Evolutionary conservation across 2,329 filamentous ascomycete genomes (phyloP).

Genomic region (Cladosporium colombiae): DNA sequence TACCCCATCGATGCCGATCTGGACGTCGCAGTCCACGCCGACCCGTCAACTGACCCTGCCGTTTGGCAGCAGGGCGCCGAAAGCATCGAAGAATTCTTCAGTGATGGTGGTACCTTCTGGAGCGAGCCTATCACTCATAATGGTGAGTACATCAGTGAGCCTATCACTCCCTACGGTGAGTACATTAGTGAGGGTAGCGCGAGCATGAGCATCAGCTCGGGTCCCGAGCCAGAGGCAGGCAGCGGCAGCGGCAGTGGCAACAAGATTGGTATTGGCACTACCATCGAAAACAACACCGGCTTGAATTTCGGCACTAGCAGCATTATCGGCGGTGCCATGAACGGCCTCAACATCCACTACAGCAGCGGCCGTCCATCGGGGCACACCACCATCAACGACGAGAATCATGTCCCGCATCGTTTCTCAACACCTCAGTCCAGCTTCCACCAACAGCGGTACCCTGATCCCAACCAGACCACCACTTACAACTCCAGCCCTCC

Average conservation of each 20-base stretch:
- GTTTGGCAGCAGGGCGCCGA: not conserved
- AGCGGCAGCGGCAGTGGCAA: not conserved
- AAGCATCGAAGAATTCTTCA: slow-evolving; percentile 8
- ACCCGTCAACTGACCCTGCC: not conserved
- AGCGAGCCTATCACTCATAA: not conserved
- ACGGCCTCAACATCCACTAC: not conserved
- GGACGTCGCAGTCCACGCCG: not conserved
- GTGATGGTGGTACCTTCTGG: not conserved
- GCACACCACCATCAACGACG: not conserved
- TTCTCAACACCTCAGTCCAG: not conserved
- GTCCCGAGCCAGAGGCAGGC: not conserved
- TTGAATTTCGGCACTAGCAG: not conserved
- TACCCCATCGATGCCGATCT: not conserved
- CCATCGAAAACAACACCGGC: not conserved
- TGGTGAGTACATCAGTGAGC: not conserved
- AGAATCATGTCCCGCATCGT: not conserved
- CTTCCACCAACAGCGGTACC: not conserved
- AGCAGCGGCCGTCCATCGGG: not conserved
- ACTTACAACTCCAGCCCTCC: not conserved
- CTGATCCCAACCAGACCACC: not conserved
- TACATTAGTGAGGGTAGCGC: not conserved
- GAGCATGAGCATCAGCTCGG: not conserved
- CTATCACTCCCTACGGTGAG: not conserved
- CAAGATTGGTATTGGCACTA: not conserved
- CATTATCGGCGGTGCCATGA: not conserved